A percentile compares a stretch with the other conserved stretches of the same genome.
Evolutionary conservation across 2,329 filamentous ascomycete species (phyloP).

Genomic region (Nothophaeocryptopus gaeumannii): DNA sequence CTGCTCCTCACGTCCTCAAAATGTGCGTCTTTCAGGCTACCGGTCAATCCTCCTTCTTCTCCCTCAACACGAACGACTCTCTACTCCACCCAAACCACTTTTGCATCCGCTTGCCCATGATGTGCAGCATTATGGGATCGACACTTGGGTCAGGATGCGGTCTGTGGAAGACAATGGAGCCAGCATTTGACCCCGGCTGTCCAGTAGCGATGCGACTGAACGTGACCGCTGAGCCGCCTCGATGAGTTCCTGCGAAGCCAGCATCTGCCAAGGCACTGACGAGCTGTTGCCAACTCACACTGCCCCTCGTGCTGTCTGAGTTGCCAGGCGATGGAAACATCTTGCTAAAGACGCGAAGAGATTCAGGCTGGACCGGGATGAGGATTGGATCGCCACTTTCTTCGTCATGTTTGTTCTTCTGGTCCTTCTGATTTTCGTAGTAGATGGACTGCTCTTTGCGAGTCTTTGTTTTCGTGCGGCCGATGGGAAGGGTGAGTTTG

Average conservation of each 20-base stretch:
- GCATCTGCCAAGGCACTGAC: slow-evolving; percentile 12
- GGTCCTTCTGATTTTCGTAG: no score
- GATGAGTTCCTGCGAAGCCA: slow-evolving; percentile 1
- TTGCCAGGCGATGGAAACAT: neutral
- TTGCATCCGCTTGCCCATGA: slow-evolving; percentile 7
- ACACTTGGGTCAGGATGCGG: slow-evolving; percentile 14
- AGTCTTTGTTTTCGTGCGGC: no score
- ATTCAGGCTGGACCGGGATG: neutral
- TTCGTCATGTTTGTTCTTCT: no score
- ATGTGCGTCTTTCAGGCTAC: no score
- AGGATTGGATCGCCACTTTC: no score
- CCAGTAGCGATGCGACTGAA: slow-evolving; percentile 2
- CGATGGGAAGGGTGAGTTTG: no score
- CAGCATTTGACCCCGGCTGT: neutral
- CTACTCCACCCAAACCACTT: slow-evolving; percentile 16
- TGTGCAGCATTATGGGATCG: slow-evolving; percentile 13
- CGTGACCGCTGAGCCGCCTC: slow-evolving; percentile 5
- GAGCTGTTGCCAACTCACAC: slow-evolving; percentile 10
- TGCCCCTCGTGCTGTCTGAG: neutral
- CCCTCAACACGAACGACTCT: slow-evolving; percentile 6
- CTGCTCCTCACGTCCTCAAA: no score
- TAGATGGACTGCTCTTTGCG: no score
- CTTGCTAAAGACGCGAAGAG: slow-evolving; percentile 1
- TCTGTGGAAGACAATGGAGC: slow-evolving; percentile 12
- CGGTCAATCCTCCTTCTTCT: slow-evolving; percentile 4